Evolutionary conservation across 2,329 filamentous ascomycete genomes (phyloP).

Genomic region (Epichloe scottii): DNA sequence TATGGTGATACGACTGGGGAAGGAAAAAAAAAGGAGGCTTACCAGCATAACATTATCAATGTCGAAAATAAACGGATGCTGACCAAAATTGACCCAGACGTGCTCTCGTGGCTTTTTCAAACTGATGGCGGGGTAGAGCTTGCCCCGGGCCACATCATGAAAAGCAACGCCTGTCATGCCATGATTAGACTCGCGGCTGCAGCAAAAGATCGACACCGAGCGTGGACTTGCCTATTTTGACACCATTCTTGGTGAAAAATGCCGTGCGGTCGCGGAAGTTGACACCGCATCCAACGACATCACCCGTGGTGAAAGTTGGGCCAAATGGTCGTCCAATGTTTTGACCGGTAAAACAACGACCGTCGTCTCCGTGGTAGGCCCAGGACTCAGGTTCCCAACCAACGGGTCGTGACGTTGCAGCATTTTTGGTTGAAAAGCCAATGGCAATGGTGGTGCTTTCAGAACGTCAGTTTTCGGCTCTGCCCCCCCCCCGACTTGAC

Average conservation of each 20-base stretch:
- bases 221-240: conserved; percentile 34
- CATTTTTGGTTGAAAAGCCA: conserved; percentile 45
- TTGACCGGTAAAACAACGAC: conserved; percentile 44
- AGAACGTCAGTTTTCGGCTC: conserved; percentile 2
- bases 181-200: neutral
- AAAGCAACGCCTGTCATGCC: conserved; percentile 51
- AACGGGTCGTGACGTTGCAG: conserved; percentile 41
- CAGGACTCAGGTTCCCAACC: conserved; percentile 58
- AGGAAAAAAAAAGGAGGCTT: conserved; percentile 17
- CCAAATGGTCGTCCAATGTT: conserved; percentile 46
- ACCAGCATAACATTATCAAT: conserved; percentile 79
- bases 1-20: neutral
- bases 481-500: neutral
- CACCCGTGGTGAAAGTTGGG: conserved; percentile 39
- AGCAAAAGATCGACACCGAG: neutral
- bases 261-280: conserved; percentile 51
- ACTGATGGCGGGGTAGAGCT: conserved; percentile 55
- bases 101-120: conserved; percentile 52
- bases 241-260: conserved; percentile 59
- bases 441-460: conserved; percentile 47
- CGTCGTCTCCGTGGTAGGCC: conserved; percentile 59
- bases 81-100: conserved; percentile 53
- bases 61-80: conserved; percentile 74
- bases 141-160: conserved; percentile 46
- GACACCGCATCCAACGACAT: conserved; percentile 52